Base-by-base conservation (phyloP, 306 rosid genomes). In the Malus fusca region DNA sequence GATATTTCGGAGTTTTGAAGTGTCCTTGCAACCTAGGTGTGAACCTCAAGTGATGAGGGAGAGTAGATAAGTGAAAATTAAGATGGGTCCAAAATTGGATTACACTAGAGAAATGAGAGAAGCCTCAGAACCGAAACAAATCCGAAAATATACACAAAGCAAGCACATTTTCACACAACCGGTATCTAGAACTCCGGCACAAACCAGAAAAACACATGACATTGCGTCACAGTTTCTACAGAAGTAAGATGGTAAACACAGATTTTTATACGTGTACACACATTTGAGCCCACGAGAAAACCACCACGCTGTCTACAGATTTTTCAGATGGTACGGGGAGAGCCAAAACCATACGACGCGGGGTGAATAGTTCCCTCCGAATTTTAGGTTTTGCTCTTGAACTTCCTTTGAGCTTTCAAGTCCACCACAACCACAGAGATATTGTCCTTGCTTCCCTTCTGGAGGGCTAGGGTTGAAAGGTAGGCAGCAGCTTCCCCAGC, bases 401-500 rank as follows among this genome's bases (percentile, higher is more conserved):
- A 82, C 75, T 85, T 85, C 70, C 88, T 82, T 61, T 79, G 86
- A 51, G 83, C 84, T 67, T 85, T 85, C 76, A 85, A 71, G 81
- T 85, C 88, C 74, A 85, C 86, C 76, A 85, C 77, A 31, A 82
- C 72, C 74, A 85, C 83, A 22, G 88, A 85, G 37, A 85, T 82
- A 79, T 85, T 85, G 75, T 85, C 88, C 69, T 69, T 82, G 88
- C 88, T 85, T 66, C 88, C 91, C 82, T 76, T 85, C 72, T 87
- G 91, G 28, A 87, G 83, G 72, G 91, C 91, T 76, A 87, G 85
- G 69, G 76, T 78, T 1, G 84, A 78, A 25, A 87, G 91, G 72
- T 76, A 72, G 48, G 86, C 80, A 3, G 91, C 91, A 0, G 91
- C 91, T 6, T 87, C 87, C 81, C 83, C 89, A 10, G 91, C 86